These are phyloP conservation scores for Naematelia encephala DNA, from an alignment of 768 basidiomycete species.

Conservation along the genomic window DNA sequence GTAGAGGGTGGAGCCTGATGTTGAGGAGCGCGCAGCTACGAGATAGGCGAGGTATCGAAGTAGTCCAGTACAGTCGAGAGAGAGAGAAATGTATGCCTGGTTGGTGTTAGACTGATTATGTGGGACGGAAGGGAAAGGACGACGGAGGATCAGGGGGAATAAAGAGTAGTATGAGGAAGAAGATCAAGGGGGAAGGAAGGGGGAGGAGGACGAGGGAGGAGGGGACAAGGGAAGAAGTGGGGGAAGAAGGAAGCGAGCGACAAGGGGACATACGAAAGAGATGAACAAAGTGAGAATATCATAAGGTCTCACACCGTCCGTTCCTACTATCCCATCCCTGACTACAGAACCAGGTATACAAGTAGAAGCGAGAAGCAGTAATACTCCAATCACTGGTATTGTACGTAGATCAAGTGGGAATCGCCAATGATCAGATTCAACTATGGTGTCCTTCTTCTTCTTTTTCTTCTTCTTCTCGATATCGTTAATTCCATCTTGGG, in stretches of 20 bases:
- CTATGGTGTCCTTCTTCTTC: conserved; percentile 10
- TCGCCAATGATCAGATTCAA: too few species aligned
- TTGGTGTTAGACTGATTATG: neutral
- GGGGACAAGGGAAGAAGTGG: neutral
- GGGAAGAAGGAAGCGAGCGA: neutral
- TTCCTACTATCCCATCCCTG: conserved; percentile 73
- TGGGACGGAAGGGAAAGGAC: neutral
- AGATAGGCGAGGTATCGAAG: conserved; percentile 82
- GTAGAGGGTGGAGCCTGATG: conserved; percentile 60
- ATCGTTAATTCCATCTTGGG: too few species aligned
- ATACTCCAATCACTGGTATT: conserved; percentile 53
- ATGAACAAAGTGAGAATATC: conserved; percentile 92
- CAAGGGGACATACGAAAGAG: conserved; percentile 58
- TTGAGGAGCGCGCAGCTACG: conserved; percentile 76
- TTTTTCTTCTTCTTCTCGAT: neutral
- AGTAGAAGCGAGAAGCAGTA: conserved; percentile 52
- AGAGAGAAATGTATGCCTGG: conserved; percentile 80
- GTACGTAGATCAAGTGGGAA: conserved; percentile 48
- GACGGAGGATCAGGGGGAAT: neutral
- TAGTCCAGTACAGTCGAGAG: conserved; percentile 82
- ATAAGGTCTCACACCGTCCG: conserved; percentile 76
- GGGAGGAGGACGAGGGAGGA: neutral
- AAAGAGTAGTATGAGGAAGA: neutral
- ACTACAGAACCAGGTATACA: conserved; percentile 56
- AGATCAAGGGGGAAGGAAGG: neutral